A percentile compares a stretch with the other conserved stretches of the same genome.
Evolutionary conservation across 306 rosid genomes (phyloP).

Genomic region (Gastrolobium villosum): DNA sequence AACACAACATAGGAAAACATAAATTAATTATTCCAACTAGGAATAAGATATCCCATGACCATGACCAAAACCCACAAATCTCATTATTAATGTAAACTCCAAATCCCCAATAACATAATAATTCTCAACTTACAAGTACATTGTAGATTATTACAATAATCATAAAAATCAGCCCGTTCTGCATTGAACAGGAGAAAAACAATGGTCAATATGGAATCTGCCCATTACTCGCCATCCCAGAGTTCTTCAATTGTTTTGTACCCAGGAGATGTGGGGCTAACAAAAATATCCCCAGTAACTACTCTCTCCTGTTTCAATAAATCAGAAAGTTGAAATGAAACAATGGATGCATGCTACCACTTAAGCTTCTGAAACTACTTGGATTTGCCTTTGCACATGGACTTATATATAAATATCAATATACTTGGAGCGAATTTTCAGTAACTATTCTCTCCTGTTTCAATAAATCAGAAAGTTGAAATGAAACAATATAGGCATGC

Average conservation of each 20-base stretch:
- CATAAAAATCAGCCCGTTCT: not conserved
- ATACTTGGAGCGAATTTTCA: no score
- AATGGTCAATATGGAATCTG: conserved; percentile 16
- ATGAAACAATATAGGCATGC: not conserved
- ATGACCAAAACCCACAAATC: no score
- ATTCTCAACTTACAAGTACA: not conserved
- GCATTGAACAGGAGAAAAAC: conserved; percentile 10
- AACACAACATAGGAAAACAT: not conserved
- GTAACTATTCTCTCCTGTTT: conserved; percentile 58
- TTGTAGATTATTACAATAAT: conserved; percentile 33
- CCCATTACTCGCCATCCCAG: conserved; percentile 58
- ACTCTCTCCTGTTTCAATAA: conserved; percentile 58
- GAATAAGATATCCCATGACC: not conserved
- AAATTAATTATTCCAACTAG: not conserved
- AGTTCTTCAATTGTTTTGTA: conserved; percentile 66
- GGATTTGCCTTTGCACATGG: not conserved
- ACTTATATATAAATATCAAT: no score
- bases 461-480: conserved; percentile 12
- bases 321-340: conserved; percentile 24
- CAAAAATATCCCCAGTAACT: conserved; percentile 19
- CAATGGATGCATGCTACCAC: not conserved
- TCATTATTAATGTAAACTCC: not conserved
- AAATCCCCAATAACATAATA: not conserved
- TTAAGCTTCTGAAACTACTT: conserved; percentile 6
- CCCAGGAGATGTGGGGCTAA: conserved; percentile 49